Conservation (phyloP, 306 rosid species). For the Cajanus cajan region DNA sequence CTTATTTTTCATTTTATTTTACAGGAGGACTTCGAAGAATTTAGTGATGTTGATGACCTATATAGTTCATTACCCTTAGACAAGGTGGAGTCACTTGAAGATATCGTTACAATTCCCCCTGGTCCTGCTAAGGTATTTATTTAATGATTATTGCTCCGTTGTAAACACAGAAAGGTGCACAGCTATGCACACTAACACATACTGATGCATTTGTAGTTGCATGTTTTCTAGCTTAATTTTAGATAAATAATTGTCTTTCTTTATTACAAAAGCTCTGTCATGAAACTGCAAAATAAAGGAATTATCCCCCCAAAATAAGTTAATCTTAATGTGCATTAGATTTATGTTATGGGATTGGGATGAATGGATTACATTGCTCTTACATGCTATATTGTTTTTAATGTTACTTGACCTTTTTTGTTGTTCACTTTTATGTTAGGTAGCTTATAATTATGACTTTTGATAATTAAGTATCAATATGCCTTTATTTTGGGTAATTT, state of each 20-base stretch:
- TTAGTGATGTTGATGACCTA: constrained; percentile 75
- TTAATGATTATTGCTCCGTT: not conserved
- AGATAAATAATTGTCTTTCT: not conserved
- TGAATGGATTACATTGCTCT: not conserved
- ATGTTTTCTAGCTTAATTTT: not conserved
- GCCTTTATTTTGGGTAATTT: not conserved
- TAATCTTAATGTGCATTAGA: not conserved
- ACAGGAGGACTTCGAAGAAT: constrained; percentile 80
- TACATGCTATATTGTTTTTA: not conserved
- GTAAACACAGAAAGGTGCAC: not conserved
- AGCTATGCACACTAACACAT: not conserved
- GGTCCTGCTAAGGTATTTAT: constrained; percentile 68
- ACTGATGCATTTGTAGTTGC: not conserved
- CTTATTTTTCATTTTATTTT: not conserved
- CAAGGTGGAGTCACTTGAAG: constrained; percentile 88
- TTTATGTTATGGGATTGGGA: not conserved
- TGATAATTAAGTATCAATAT: not conserved
- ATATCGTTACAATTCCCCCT: constrained; percentile 65
- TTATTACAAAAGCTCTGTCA: not conserved
- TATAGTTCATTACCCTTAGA: constrained; percentile 70
- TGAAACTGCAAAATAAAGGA: not conserved
- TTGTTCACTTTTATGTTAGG: not conserved
- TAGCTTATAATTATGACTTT: not conserved
- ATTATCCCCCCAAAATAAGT: not conserved
- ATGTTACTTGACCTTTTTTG: not conserved